Base-by-base conservation (phyloP, 129 eudicot genomes). In the Chrysanthemum makinoi region DNA sequence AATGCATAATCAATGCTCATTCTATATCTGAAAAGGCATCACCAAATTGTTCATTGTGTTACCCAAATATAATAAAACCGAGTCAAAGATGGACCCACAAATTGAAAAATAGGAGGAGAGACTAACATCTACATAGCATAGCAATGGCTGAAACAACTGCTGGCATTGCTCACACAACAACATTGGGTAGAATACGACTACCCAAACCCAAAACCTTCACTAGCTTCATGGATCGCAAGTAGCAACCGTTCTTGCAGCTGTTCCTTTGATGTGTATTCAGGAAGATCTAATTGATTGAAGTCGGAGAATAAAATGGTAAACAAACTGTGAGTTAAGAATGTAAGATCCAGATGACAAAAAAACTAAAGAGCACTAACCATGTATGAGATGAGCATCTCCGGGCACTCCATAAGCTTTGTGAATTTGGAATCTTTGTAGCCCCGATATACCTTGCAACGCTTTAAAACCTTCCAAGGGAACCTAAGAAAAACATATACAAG, bases 201-300 rank as follows among this genome's bases (percentile, higher is more conserved):
- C 64, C 98, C 97, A 73, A 94, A 89, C 55, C 98, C 98, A 86
- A 94, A 94, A n/a, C 99, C 99, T 84, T 94, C 99, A 77, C 96
- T 94, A 33, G 95, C 99, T 86, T 94, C 99, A 65, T 94, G 99
- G 74, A 89, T 94, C 24, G 99, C 99, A 75, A 94, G 90, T 43
- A 94, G 76, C 72, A 94, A 72, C 66, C 97, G 96, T 16, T 86
- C 99, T 74, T 84, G 87, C 76, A 94, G 99, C 81, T 90, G 99
- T 78, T 94, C 99, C 77, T 90, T 90, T 61, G 96, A 60, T 60
- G 89, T 66, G 83, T 94, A 94, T 80, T 94, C 99, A n/a, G 99
- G 99, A 77, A 94, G 97, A 84, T 94, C 97, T 77, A 94, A 65
- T 75, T 90, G 98, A 70, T 94, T 90, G 76, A 94, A 94, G 82